Evolutionary conservation across 2,329 filamentous ascomycete species (phyloP), one percentile per base, ranked within the genome.

Genomic region (Exophiala spinifera): DNA sequence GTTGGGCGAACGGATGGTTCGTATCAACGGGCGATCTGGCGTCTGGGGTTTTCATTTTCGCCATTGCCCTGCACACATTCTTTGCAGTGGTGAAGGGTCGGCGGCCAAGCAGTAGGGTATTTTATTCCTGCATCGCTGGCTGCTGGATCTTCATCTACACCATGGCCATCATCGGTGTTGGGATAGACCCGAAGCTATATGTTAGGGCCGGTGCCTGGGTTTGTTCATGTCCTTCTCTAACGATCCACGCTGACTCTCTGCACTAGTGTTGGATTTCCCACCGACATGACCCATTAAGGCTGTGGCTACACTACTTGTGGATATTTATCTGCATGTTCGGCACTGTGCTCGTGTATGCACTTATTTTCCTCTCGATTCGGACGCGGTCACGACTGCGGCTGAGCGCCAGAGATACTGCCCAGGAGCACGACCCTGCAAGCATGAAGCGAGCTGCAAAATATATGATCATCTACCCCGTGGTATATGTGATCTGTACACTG

Each of bases 401-500:
- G 19, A 4, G 28, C 31, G 36, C 65, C 67, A 31, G 67, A 67
- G 31, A 72, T 70, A 0, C 59, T 67, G 3, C 70, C 68, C 40
- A 65, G 73, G 11, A 70, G 67, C 44, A 67, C 63, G 60, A 68
- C 60, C 44, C 70, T 71, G 49, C 65, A 63, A 19, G 70, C 10
- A 62, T 74, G 6, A 69, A 68, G n/a, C 71, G 73, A 17, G 73
- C 75, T 1, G 70, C 74, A 46, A 69, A 71, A 36, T 75, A 75
- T 67, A 76, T 76, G 73, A 69, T 75, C 43, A 73, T 75, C 53
- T 76, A 75, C 51, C 73, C 73, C 1, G 65, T 78, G 11, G 73
- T 70, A 10, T 88, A 88, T 64, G 80, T 80, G 3, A 69, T 85
- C 11, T 61, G 82, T 37, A 87, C 86, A 52, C 75, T 90, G 21